These are phyloP conservation scores for Nicotiana attenuata DNA, from an alignment of 257 asterid species.

Conservation along the genomic window DNA sequence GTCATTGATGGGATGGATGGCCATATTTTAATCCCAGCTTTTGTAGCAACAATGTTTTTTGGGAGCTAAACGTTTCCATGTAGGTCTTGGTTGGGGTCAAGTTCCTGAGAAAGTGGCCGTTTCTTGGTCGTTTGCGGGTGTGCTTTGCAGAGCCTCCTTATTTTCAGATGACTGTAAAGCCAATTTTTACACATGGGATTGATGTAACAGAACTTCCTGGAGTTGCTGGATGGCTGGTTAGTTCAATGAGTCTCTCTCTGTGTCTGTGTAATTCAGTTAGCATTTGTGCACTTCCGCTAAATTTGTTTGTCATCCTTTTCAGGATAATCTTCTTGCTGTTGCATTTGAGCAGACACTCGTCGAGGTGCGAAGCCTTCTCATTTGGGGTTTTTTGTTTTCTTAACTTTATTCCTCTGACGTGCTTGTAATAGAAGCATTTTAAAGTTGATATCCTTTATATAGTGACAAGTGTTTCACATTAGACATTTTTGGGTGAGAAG, in stretches of 20 bases:
- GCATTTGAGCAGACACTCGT: conserved; percentile 97
- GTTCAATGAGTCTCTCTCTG: conserved; percentile 18
- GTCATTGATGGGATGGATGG: not conserved
- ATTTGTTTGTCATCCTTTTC: conserved; percentile 12
- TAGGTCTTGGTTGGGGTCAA: conserved; percentile 94
- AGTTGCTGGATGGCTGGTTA: conserved; percentile 96
- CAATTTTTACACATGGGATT: conserved; percentile 78
- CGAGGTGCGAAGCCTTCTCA: conserved; percentile 42
- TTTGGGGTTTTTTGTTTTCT: not conserved
- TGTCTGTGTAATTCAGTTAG: not conserved
- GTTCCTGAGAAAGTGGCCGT: conserved; percentile 76
- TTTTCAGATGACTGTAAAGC: conserved; percentile 95
- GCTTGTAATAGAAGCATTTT: not conserved
- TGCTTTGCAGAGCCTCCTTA: conserved; percentile 96
- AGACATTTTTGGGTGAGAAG: not conserved
- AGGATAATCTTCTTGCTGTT: conserved; percentile 89
- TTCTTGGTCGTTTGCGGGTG: conserved; percentile 76
- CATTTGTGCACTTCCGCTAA: not conserved
- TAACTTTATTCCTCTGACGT: not conserved
- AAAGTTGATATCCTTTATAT: not conserved
- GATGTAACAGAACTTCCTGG: conserved; percentile 99
- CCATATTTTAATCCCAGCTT: not conserved
- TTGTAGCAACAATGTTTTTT: not conserved
- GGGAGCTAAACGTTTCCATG: conserved; percentile 15
- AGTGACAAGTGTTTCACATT: not conserved